Evolutionary conservation across 345 rosid species (phyloP).

Genomic region (Rhodamnia rubescens): DNA sequence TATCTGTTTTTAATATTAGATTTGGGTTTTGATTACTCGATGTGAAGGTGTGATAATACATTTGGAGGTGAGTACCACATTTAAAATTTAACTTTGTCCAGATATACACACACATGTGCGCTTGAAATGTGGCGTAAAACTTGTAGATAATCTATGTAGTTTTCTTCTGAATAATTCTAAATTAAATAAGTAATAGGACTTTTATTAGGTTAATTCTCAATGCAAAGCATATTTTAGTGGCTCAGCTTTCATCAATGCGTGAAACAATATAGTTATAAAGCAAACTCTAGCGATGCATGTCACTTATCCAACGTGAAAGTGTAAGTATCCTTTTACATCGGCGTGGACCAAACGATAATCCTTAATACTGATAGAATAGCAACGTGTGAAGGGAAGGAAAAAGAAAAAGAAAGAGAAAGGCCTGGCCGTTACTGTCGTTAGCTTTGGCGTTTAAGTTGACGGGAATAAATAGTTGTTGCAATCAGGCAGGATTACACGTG

Average conservation of each 20-base stretch:
- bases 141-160: not conserved
- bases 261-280: not conserved
- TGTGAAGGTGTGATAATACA: too few relatives aligned
- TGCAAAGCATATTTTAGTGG: not conserved
- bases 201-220: not conserved
- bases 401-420: not conserved
- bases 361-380: too few relatives aligned
- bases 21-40: too few relatives aligned
- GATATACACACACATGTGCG: too few relatives aligned
- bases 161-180: not conserved
- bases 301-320: not conserved
- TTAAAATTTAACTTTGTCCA: too few relatives aligned
- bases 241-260: accelerated
- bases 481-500: not conserved
- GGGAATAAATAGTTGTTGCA: not conserved
- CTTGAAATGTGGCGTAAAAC: too few relatives aligned
- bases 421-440: not conserved
- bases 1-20: too few relatives aligned
- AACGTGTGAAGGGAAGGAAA: too few relatives aligned
- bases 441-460: not conserved
- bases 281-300: not conserved
- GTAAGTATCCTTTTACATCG: not conserved
- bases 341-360: too few relatives aligned
- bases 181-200: not conserved
- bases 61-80: too few relatives aligned